phyloP scores from a whole-genome alignment of 108 stramenopile species.

The Skeletonema potamos region DNA sequence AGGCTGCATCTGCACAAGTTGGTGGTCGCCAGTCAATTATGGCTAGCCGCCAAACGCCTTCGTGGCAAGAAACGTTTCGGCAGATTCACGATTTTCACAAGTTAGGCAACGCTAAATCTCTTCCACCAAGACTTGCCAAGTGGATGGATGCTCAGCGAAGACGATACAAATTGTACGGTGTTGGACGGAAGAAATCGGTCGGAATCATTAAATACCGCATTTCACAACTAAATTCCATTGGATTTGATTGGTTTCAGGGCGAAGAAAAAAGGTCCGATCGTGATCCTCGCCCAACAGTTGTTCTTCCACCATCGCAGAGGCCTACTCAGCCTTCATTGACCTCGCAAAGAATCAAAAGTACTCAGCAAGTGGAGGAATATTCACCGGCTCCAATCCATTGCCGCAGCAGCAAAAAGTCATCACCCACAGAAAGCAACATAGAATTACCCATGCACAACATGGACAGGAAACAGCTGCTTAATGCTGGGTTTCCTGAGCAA shows the following conservation, averaged over 20 bases:
- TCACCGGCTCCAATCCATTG: background rate
- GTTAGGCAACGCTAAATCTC: background rate
- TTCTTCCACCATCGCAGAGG: background rate
- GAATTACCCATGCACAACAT: background rate
- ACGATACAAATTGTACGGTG: background rate
- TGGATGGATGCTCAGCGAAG: conserved; percentile 6
- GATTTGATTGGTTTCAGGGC: background rate
- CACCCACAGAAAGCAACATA: background rate
- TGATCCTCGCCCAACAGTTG: background rate
- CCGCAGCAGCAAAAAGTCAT: background rate
- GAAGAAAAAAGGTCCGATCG: background rate
- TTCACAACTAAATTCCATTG: background rate
- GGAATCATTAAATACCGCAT: background rate
- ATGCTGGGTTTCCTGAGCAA: background rate
- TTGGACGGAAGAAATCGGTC: background rate
- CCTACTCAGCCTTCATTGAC: background rate
- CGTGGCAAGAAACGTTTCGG: background rate
- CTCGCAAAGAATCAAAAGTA: background rate
- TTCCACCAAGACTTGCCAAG: background rate
- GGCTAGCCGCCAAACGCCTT: background rate
- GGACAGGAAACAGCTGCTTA: background rate
- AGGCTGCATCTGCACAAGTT: too few species aligned
- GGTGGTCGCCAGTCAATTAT: too few species aligned
- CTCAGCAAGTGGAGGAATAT: background rate
- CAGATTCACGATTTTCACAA: conserved; percentile 2